Evolutionary conservation across 2,329 filamentous ascomycete species (phyloP).

Genomic region (Claviceps maximensis): DNA sequence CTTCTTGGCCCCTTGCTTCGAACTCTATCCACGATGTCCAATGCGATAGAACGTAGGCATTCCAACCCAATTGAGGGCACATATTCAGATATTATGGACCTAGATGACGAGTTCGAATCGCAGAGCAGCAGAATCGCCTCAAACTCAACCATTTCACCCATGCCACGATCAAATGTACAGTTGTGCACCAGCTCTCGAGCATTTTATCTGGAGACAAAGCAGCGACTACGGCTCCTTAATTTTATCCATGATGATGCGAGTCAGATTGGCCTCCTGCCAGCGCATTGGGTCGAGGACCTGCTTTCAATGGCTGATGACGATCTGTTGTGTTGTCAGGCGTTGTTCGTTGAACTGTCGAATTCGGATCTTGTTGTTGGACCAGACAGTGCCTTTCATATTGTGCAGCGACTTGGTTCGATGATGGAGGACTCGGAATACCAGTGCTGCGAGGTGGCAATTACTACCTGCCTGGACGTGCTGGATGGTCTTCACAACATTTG

Average conservation of each 20-base stretch:
- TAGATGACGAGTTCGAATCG: constrained; percentile 53
- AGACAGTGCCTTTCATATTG: constrained; percentile 31
- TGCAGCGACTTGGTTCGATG: constrained; percentile 37
- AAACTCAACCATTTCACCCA: constrained; percentile 21
- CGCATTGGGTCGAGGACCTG: constrained; percentile 35
- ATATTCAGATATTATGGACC: constrained; percentile 46
- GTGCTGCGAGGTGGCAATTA: constrained; percentile 61
- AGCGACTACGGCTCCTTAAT: constrained; percentile 32
- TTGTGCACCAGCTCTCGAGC: constrained; percentile 28
- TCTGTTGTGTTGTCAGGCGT: constrained; percentile 35
- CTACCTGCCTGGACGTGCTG: constrained; percentile 55
- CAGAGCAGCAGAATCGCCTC: constrained; percentile 37
- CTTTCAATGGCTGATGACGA: constrained; percentile 37
- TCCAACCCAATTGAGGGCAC: constrained; percentile 16
- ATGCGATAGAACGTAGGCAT: constrained; percentile 11
- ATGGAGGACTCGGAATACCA: constrained; percentile 48
- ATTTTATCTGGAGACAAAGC: constrained; percentile 34
- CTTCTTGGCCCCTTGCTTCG: constrained; percentile 28
- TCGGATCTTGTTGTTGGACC: constrained; percentile 38
- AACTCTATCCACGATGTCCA: constrained; percentile 28
- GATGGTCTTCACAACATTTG: constrained; percentile 49
- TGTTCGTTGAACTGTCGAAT: constrained; percentile 38
- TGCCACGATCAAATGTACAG: constrained; percentile 33
- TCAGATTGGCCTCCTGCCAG: constrained; percentile 36
- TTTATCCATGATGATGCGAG: constrained; percentile 28